Percentiles rank a stretch among this genome's conserved stretches.
phyloP scores from a whole-genome alignment of 805 yeast genomes.

The Wickerhamiella shivajii region DNA sequence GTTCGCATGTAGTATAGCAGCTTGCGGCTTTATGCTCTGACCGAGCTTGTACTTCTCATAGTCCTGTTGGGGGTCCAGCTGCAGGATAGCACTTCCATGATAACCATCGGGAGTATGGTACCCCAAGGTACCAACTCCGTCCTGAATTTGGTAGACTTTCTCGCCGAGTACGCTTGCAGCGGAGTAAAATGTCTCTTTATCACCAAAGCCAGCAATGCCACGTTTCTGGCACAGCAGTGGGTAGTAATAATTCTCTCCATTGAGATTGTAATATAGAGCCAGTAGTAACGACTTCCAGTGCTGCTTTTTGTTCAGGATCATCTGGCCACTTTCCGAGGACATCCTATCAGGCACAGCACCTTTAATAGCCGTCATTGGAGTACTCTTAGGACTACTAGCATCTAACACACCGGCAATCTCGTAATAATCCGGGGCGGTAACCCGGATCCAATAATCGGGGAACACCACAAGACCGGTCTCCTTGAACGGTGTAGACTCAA shows the following conservation, averaged over 20 bases:
- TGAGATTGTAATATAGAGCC: conserved; percentile 49
- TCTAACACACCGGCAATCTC: conserved; percentile 42
- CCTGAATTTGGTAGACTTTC: conserved; percentile 39
- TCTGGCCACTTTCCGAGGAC: conserved; percentile 57
- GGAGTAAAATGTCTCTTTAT: conserved; percentile 62
- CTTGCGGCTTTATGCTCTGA: conserved; percentile 7
- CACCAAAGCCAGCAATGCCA: conserved; percentile 65
- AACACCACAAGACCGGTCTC: conserved; percentile 43
- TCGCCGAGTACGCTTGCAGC: conserved; percentile 51
- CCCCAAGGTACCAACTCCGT: conserved; percentile 28
- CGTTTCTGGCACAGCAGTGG: conserved; percentile 39
- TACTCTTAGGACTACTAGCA: background rate
- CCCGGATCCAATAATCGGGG: conserved; percentile 85
- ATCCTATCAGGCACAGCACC: conserved; percentile 54
- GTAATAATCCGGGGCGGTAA: conserved; percentile 61
- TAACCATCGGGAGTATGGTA: conserved; percentile 8
- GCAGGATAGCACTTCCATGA: conserved; percentile 41
- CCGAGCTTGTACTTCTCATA: conserved; percentile 18
- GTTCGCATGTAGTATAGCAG: conserved; percentile 14
- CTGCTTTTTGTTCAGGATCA: conserved; percentile 40
- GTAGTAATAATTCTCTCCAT: conserved; percentile 47
- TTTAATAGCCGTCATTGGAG: conserved; percentile 27
- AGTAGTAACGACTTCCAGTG: conserved; percentile 46
- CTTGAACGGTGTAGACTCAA: conserved; percentile 41
- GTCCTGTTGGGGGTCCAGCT: conserved; percentile 55